These are phyloP conservation scores for Cucurbita moschata DNA, from an alignment of 306 rosid species.

Conservation along the genomic window DNA sequence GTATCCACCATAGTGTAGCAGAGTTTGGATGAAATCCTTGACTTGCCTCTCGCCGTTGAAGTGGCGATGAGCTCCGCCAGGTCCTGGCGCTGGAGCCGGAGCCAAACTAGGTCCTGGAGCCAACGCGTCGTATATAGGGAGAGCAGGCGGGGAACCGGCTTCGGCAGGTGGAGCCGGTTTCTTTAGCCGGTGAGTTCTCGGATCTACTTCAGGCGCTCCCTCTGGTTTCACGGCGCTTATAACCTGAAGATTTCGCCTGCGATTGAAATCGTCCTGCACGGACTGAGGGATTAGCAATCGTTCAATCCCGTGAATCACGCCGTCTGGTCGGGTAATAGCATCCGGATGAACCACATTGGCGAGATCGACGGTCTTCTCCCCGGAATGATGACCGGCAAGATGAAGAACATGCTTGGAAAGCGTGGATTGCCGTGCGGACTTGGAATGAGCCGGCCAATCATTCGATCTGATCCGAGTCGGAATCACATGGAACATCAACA, in stretches of 20 bases:
- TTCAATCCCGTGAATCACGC: constrained; percentile 20
- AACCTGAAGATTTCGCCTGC: constrained; percentile 8
- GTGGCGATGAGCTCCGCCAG: constrained; percentile 18
- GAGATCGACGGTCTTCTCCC: constrained; percentile 12
- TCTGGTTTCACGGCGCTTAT: constrained; percentile 18
- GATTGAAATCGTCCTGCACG: constrained; percentile 16
- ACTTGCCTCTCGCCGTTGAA: constrained; percentile 16
- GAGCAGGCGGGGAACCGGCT: constrained; percentile 17
- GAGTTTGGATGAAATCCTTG: constrained; percentile 18
- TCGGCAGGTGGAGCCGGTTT: constrained; percentile 11
- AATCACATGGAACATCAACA: constrained; percentile 16
- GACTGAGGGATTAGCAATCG: constrained; percentile 13
- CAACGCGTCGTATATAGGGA: constrained; percentile 12
- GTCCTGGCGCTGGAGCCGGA: constrained; percentile 21
- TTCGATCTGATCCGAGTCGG: constrained; percentile 8
- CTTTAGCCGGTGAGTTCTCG: constrained; percentile 16
- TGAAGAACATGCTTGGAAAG: constrained; percentile 4
- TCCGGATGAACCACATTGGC: constrained; percentile 14
- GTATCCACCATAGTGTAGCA: constrained; percentile 16
- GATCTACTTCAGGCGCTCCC: constrained; percentile 23
- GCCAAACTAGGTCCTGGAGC: constrained; percentile 19
- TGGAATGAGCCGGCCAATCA: constrained; percentile 10
- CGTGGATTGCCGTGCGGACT: background rate
- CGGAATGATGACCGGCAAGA: background rate
- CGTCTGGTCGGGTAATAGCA: constrained; percentile 15